Evolutionary conservation across 2,329 filamentous ascomycete genomes (phyloP).

Genomic region (Stromatinia cepivora): DNA sequence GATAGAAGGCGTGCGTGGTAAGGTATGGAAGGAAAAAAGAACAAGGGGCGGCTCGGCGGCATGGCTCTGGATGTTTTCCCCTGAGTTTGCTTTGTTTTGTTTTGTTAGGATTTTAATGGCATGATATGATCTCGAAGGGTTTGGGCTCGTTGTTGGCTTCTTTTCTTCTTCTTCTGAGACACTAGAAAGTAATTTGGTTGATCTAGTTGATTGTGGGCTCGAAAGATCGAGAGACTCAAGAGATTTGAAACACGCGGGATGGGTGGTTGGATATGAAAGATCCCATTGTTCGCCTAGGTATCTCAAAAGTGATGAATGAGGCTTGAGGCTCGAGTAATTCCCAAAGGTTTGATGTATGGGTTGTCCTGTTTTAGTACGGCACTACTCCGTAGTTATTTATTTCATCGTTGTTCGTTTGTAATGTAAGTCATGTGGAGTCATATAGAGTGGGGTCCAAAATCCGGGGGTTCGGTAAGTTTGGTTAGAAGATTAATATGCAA

Average conservation of each 20-base stretch:
- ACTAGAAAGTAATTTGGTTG: not conserved
- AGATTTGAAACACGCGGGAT: not conserved
- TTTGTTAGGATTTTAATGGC: not conserved
- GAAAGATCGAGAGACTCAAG: not conserved
- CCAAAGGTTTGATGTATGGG: not conserved
- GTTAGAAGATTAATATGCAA: not conserved
- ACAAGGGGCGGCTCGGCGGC: constrained; percentile 12
- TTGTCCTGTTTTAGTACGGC: not conserved
- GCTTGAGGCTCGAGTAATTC: constrained; percentile 7
- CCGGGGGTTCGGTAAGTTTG: constrained; percentile 17
- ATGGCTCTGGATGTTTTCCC: constrained; percentile 5
- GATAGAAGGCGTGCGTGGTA: not conserved
- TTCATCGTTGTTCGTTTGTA: not conserved
- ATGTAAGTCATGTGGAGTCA: constrained; percentile 18
- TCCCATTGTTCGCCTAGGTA: not conserved
- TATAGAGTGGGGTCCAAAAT: constrained; percentile 16
- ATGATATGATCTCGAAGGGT: not conserved
- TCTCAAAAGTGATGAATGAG: not conserved
- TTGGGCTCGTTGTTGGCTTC: not conserved
- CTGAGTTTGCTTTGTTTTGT: not conserved
- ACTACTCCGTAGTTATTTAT: not conserved
- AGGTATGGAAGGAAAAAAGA: not conserved
- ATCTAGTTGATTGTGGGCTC: not conserved
- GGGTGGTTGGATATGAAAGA: constrained; percentile 11
- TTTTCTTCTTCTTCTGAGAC: not conserved